phyloP scores from a whole-genome alignment of 2,329 filamentous ascomycete genomes.

The Phoma herbarum region DNA sequence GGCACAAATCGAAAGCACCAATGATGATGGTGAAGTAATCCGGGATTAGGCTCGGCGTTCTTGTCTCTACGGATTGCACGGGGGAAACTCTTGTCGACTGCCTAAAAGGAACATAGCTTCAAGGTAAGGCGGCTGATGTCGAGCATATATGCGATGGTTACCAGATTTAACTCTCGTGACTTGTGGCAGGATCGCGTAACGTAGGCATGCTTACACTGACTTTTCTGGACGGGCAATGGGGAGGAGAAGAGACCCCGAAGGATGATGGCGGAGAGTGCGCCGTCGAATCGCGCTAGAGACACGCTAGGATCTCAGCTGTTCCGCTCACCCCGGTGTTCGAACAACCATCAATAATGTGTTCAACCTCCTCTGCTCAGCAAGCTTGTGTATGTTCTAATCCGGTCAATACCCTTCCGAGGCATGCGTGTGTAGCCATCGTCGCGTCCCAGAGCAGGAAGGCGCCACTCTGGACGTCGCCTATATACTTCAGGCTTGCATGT shows the following conservation, averaged over 20 bases:
- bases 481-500: neutral
- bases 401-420: too few relatives aligned
- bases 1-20: constrained; percentile 9
- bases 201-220: neutral
- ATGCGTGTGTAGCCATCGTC: too few relatives aligned
- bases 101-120: constrained; percentile 14
- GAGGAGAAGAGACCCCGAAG: neutral
- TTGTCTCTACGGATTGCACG: constrained; percentile 14
- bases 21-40: neutral
- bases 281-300: constrained; percentile 4
- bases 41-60: constrained; percentile 13
- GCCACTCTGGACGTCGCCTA: neutral
- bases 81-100: constrained; percentile 17
- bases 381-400: too few relatives aligned
- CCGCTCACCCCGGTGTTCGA: too few relatives aligned
- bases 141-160: constrained; percentile 1
- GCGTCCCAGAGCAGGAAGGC: too few relatives aligned
- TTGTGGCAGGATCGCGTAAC: neutral
- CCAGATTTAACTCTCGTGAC: neutral
- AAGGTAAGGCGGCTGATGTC: neutral
- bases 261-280: neutral
- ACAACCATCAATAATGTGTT: neutral
- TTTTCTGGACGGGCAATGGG: constrained; percentile 1
- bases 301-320: too few relatives aligned
- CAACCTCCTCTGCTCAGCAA: too few relatives aligned